Conservation (phyloP, 2,329 filamentous ascomycete genomes). For the Aureobasidium sp. region DNA sequence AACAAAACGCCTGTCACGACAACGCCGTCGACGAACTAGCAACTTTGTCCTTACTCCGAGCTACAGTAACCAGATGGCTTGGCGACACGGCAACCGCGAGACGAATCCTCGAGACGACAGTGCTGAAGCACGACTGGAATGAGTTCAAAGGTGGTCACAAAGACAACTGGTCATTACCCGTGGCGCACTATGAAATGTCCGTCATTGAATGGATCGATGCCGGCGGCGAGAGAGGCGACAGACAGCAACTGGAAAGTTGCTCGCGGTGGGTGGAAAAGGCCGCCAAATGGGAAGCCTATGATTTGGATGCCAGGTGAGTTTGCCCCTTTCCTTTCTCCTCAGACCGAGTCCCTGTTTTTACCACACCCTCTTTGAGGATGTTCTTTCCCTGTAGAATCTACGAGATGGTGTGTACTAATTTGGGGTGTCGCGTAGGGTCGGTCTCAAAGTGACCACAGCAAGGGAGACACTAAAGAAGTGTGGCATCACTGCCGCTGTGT, state of each 20-base stretch:
- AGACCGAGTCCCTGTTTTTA: neutral
- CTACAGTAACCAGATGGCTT: slow-evolving; percentile 58
- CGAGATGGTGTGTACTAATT: neutral
- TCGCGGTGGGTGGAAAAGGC: slow-evolving; percentile 59
- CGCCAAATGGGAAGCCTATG: slow-evolving; percentile 62
- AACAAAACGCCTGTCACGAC: slow-evolving; percentile 50
- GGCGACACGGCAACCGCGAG: slow-evolving; percentile 55
- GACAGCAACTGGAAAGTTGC: slow-evolving; percentile 53
- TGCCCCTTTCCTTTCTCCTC: slow-evolving; percentile 1
- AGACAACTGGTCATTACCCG: slow-evolving; percentile 66
- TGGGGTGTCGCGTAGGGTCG: slow-evolving; percentile 35
- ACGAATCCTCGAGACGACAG: slow-evolving; percentile 51
- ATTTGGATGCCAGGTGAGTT: slow-evolving; percentile 59
- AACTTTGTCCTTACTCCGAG: slow-evolving; percentile 59
- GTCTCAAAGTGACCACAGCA: slow-evolving; percentile 64
- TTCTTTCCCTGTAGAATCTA: neutral
- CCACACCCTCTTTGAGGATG: neutral
- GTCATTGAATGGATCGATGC: slow-evolving; percentile 70
- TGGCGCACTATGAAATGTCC: slow-evolving; percentile 79
- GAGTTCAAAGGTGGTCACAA: slow-evolving; percentile 53
- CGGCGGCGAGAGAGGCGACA: slow-evolving; percentile 33
- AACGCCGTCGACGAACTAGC: slow-evolving; percentile 55
- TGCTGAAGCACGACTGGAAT: slow-evolving; percentile 53
- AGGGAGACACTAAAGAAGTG: slow-evolving; percentile 52
- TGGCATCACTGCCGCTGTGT: slow-evolving; percentile 19